Evolutionary conservation across 345 rosid species (phyloP).

Genomic region (Syzygium aromaticum): DNA sequence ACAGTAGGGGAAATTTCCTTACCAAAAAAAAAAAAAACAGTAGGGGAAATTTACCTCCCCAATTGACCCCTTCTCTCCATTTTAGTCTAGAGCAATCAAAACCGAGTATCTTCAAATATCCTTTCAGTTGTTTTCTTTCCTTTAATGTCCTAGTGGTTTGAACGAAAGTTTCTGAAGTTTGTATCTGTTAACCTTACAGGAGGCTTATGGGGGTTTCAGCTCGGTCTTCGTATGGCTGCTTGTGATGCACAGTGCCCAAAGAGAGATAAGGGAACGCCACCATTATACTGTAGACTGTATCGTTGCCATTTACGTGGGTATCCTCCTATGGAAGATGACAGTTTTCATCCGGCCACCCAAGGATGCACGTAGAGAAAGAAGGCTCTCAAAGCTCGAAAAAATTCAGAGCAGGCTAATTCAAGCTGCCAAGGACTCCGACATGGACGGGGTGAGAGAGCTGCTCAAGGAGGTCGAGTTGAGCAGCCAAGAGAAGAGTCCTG

Average conservation of each 20-base stretch:
- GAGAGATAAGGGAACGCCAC: constrained; percentile 84
- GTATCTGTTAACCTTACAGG: constrained; percentile 31
- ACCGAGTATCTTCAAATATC: background rate
- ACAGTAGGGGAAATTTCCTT: background rate
- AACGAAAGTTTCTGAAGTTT: background rate
- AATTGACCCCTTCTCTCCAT: background rate
- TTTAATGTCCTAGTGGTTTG: background rate
- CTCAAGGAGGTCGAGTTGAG: constrained; percentile 58
- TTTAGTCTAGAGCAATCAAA: background rate
- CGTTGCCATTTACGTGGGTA: constrained; percentile 79
- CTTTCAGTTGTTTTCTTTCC: background rate
- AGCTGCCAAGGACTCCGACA: constrained; percentile 87
- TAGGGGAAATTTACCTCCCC: background rate
- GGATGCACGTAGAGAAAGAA: constrained; percentile 15
- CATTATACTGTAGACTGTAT: constrained; percentile 86
- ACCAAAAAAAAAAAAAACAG: too few relatives aligned
- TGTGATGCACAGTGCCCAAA: constrained; percentile 76
- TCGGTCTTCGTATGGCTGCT: constrained; percentile 79
- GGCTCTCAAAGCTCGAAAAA: constrained; percentile 47
- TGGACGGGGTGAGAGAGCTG: constrained; percentile 76
- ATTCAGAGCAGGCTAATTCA: constrained; percentile 59
- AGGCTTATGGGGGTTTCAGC: constrained; percentile 85
- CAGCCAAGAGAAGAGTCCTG: constrained; percentile 11
- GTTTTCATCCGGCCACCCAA: constrained; percentile 67
- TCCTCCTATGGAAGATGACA: constrained; percentile 93